Conservation (phyloP, 495 filamentous ascomycete species). For the Hypoxylon lenormandii region DNA sequence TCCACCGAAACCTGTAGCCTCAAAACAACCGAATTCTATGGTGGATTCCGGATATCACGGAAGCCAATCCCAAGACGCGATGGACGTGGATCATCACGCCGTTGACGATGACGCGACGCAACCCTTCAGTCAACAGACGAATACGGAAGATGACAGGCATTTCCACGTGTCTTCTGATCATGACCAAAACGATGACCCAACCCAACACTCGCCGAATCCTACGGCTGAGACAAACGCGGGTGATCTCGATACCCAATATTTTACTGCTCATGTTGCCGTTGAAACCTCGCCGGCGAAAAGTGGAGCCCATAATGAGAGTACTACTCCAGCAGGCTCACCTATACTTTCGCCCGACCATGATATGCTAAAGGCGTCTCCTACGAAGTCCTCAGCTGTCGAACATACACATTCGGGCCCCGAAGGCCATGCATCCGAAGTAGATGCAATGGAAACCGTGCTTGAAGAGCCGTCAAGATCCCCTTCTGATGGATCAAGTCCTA, state of each 20-base stretch:
- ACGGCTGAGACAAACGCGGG: conserved; percentile 28
- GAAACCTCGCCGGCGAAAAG: conserved; percentile 25
- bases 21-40: conserved; percentile 46
- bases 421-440: conserved; percentile 39
- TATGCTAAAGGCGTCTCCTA: conserved; percentile 43
- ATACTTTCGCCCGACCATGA: conserved; percentile 21
- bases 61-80: conserved; percentile 63
- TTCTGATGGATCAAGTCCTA: conserved; percentile 64
- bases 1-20: conserved; percentile 30
- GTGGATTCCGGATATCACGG: conserved; percentile 87
- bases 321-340: conserved; percentile 49
- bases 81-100: conserved; percentile 44
- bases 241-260: conserved; percentile 40
- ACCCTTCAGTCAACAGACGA: conserved; percentile 38
- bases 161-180: conserved; percentile 23
- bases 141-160: conserved; percentile 26
- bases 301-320: conserved; percentile 37
- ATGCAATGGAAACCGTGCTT: conserved; percentile 51
- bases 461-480: conserved; percentile 66
- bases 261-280: conserved; percentile 39
- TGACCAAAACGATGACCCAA: conserved; percentile 23
- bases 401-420: conserved; percentile 22
- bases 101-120: conserved; percentile 37
- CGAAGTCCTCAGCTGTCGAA: conserved; percentile 36
- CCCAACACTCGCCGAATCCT: conserved; percentile 31